Evolutionary conservation across 345 rosid genomes (phyloP).

Genomic region (Schrenkiella parvula): DNA sequence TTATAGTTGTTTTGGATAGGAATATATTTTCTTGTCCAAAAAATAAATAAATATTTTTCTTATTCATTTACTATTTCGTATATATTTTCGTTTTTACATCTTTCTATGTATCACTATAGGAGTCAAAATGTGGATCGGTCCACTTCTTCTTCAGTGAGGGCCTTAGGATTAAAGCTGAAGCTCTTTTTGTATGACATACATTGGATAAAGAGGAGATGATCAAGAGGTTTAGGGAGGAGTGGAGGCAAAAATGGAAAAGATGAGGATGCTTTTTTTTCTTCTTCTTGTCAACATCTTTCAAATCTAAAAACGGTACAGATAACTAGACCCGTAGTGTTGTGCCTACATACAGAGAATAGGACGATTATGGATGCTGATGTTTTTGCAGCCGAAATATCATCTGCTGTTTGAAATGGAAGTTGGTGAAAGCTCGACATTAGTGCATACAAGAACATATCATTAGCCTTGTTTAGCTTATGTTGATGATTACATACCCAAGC

Average conservation of each 20-base stretch:
- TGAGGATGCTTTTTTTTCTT: slow-evolving; percentile 57
- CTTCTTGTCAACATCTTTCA: no score
- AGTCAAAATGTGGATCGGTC: slow-evolving; percentile 18
- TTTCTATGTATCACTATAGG: no score
- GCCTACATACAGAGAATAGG: no score
- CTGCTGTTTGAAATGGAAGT: slow-evolving; percentile 90
- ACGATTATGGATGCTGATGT: no score
- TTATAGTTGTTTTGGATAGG: no score
- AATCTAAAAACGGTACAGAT: no score
- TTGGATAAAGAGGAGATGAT: slow-evolving; percentile 51
- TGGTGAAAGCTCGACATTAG: slow-evolving; percentile 63
- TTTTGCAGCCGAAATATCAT: slow-evolving; percentile 89
- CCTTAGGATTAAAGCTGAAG: slow-evolving; percentile 21
- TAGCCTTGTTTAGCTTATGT: slow-evolving; percentile 97
- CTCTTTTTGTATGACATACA: slow-evolving; percentile 65
- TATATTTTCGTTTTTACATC: no score
- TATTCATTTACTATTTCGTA: no score
- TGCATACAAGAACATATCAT: slow-evolving; percentile 83
- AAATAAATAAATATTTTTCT: no score
- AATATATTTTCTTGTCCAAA: no score
- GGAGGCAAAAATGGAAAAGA: slow-evolving; percentile 62
- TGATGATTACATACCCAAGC: slow-evolving; percentile 86
- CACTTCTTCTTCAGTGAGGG: slow-evolving; percentile 29
- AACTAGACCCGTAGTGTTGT: no score
- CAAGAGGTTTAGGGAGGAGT: slow-evolving; percentile 29